Percentiles rank a stretch among this genome's conserved stretches.
These are phyloP conservation scores for Amanita phalloides DNA, from an alignment of 768 basidiomycete genomes.

Conservation along the genomic window DNA sequence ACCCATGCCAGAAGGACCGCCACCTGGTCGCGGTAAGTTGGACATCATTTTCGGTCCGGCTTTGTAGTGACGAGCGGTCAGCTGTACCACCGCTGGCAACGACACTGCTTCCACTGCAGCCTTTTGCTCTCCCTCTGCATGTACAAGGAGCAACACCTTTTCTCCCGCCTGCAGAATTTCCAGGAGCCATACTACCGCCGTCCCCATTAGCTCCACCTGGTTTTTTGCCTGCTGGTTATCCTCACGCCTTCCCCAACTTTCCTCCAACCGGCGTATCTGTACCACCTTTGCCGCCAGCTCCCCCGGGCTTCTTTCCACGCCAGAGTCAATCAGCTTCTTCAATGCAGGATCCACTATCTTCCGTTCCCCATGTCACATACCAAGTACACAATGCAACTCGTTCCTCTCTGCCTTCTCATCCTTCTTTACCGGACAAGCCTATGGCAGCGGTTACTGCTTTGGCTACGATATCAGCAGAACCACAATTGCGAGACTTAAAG, in stretches of 20 bases:
- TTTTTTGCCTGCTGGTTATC: conserved; percentile 16
- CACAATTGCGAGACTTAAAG: conserved; percentile 86
- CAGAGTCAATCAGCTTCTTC: conserved; percentile 38
- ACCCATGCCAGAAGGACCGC: conserved; percentile 79
- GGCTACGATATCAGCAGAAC: conserved; percentile 75
- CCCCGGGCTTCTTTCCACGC: conserved; percentile 58
- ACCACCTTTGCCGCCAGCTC: conserved; percentile 30
- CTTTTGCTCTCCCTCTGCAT: conserved; percentile 9
- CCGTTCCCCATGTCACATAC: conserved; percentile 68
- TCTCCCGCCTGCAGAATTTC: conserved; percentile 5
- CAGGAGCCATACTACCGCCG: conserved; percentile 9
- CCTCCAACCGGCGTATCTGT: conserved; percentile 19
- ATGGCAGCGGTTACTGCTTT: conserved; percentile 28
- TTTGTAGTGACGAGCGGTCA: neutral
- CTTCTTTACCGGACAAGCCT: conserved; percentile 32
- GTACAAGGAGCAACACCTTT: conserved; percentile 5
- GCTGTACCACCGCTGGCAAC: conserved; percentile 6
- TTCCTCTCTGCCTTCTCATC: conserved; percentile 21
- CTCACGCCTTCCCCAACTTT: conserved; percentile 9
- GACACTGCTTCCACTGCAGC: conserved; percentile 4
- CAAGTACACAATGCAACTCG: conserved; percentile 57
- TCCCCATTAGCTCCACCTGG: conserved; percentile 20
- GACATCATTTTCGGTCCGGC: neutral
- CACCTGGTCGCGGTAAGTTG: conserved; percentile 27
- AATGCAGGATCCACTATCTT: conserved; percentile 68